Conservation (phyloP, 2,329 filamentous ascomycete genomes). For the Colletotrichum gloeosporioides region DNA sequence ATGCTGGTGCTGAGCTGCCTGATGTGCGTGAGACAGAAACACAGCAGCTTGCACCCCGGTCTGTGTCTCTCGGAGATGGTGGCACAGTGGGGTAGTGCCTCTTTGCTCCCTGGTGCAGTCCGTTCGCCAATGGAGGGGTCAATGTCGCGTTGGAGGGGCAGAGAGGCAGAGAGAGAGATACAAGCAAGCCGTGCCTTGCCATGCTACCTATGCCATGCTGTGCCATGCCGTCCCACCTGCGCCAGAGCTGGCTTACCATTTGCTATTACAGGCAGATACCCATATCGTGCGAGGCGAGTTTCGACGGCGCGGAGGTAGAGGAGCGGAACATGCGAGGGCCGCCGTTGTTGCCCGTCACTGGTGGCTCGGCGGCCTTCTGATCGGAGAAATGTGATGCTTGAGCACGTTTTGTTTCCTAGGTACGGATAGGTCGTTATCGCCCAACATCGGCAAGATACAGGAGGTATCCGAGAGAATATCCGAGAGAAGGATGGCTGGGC, state of each 20-base stretch:
- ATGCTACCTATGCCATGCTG: constrained; percentile 22
- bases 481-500: neutral
- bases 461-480: neutral
- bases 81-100: constrained; percentile 25
- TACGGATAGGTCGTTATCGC: neutral
- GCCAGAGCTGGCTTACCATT: constrained; percentile 29
- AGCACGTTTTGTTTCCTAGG: neutral
- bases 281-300: constrained; percentile 3
- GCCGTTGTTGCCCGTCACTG: neutral
- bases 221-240: constrained; percentile 27
- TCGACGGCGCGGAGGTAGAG: neutral
- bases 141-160: constrained; percentile 15
- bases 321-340: neutral
- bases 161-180: neutral
- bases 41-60: constrained; percentile 2
- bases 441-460: neutral
- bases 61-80: constrained; percentile 15
- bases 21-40: constrained; percentile 3
- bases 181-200: neutral
- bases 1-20: neutral
- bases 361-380: neutral
- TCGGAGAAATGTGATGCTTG: neutral
- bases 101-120: constrained; percentile 4
- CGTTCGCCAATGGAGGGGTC: constrained; percentile 10
- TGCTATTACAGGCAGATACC: constrained; percentile 24